These are phyloP conservation scores for Peronospora tabacina DNA, from an alignment of 352 stramenopile genomes.

Conservation along the genomic window DNA sequence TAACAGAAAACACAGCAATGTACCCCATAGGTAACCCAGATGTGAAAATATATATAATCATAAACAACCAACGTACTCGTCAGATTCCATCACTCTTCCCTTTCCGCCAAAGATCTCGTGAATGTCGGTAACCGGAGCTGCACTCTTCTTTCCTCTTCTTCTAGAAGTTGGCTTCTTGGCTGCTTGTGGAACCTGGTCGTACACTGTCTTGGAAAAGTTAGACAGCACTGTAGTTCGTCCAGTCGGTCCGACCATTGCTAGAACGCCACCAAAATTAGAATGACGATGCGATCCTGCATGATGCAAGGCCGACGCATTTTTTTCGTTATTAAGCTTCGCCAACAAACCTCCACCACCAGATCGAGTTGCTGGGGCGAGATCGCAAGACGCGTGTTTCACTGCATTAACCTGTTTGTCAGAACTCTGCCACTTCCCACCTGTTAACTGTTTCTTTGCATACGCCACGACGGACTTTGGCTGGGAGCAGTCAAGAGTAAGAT, in stretches of 20 bases:
- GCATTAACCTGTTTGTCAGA: slow-evolving; percentile 1
- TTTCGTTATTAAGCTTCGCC: slow-evolving; percentile 46
- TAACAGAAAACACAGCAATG: slow-evolving; percentile 17
- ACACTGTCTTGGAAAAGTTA: slow-evolving; percentile 63
- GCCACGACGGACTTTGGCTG: slow-evolving; percentile 58
- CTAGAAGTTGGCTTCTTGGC: slow-evolving; percentile 53
- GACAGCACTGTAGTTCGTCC: slow-evolving; percentile 60
- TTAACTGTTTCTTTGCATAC: slow-evolving; percentile 39
- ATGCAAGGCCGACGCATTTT: slow-evolving; percentile 31
- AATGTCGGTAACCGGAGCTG: slow-evolving; percentile 51
- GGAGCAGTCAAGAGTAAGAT: slow-evolving; percentile 67
- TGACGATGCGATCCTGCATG: slow-evolving; percentile 46
- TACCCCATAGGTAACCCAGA: background rate
- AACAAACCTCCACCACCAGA: slow-evolving; percentile 27
- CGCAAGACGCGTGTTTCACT: background rate
- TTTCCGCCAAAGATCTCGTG: slow-evolving; percentile 72
- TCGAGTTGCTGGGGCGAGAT: background rate
- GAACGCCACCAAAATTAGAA: slow-evolving; percentile 84
- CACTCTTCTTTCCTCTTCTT: slow-evolving; percentile 39
- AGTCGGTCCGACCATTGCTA: slow-evolving; percentile 68
- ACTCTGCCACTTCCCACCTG: background rate
- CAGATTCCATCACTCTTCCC: slow-evolving; percentile 47
- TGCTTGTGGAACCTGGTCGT: slow-evolving; percentile 62
- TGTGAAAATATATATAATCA: background rate
- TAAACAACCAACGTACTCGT: slow-evolving; percentile 33